Evolutionary conservation across 2,329 filamentous ascomycete genomes (phyloP), one percentile per base, ranked within the genome.

Genomic region (Scedosporium dehoogii): DNA sequence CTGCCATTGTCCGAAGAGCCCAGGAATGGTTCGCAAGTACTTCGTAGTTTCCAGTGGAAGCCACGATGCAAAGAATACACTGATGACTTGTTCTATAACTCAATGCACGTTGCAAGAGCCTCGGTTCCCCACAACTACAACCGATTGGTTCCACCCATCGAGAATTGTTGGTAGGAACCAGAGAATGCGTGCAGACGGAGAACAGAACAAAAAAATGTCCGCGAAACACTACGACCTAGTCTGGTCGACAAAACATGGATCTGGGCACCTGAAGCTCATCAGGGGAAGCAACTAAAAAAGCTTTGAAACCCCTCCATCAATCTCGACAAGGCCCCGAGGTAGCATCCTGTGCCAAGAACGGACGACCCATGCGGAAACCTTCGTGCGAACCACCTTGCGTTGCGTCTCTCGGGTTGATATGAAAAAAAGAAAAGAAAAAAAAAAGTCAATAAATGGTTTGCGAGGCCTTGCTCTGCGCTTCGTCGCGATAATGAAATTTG

Each of bases 101-200:
- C 21, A n/a, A n/a, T n/a, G n/a, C n/a, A n/a, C n/a, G n/a, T n/a
- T n/a, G 29, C 29, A 33, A 33, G 51, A 55, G 51, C 21, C 51
- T 23, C 44, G 21, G 6, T 27, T 16, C 51, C 51, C 23, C 18
- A 55, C 12, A 23, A 9, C 51, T 55, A 2, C 18, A 55, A 55
- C 51, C 21, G 51, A 27, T 23, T 55, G 51, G 51, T 23, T 27
- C 51, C 12, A 23, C 51, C 18, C 4, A 25, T 25, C 0, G 23
- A 21, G 18, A 48, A n/a, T 51, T 27, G 46, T 51, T 60, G 58
- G 58, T 42, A 16, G 16, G 41, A 48, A 60, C 7, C 58, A 33
- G n/a, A 46, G 3, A 59, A 59, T 46, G 58, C 58, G 48, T 60
- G 58, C 33, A 42, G 29, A 59, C 18, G 58, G 41, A 60, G 12